These are phyloP conservation scores for Xerocomellus amylosporus DNA, from an alignment of 768 basidiomycete genomes.

Conservation along the genomic window DNA sequence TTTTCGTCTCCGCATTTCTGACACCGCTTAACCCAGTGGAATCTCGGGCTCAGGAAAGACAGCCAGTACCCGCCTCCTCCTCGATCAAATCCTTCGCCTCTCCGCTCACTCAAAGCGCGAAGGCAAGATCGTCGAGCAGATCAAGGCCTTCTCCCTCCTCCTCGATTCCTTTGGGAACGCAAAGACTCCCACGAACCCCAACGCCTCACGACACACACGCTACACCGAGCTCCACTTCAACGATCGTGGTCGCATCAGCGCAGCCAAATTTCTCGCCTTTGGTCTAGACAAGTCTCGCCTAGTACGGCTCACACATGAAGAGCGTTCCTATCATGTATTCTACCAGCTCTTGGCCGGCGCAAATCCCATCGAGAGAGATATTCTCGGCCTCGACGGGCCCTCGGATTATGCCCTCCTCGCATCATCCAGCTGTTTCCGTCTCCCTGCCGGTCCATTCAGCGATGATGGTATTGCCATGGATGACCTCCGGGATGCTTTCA, in stretches of 20 bases:
- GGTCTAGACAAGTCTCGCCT: slow-evolving; percentile 64
- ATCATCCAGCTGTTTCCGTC: slow-evolving; percentile 58
- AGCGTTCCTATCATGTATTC: slow-evolving; percentile 64
- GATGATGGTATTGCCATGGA: slow-evolving; percentile 59
- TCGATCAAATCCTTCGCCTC: slow-evolving; percentile 58
- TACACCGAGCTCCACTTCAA: slow-evolving; percentile 64
- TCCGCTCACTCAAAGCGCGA: slow-evolving; percentile 59
- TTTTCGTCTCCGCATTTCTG: slow-evolving; percentile 12
- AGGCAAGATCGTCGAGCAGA: slow-evolving; percentile 48
- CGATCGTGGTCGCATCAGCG: slow-evolving; percentile 51
- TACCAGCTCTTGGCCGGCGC: slow-evolving; percentile 65
- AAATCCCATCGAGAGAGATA: slow-evolving; percentile 51
- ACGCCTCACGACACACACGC: slow-evolving; percentile 59
- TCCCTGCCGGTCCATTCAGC: slow-evolving; percentile 62
- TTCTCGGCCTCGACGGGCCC: slow-evolving; percentile 52
- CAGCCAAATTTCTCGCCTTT: slow-evolving; percentile 57
- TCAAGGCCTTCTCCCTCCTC: slow-evolving; percentile 51
- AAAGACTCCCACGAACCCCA: slow-evolving; percentile 60
- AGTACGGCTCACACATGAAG: slow-evolving; percentile 51
- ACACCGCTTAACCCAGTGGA: slow-evolving; percentile 40
- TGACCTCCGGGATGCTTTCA: slow-evolving; percentile 54
- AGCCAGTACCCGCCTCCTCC: slow-evolving; percentile 47
- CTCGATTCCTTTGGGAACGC: slow-evolving; percentile 66
- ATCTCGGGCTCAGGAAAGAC: slow-evolving; percentile 65
- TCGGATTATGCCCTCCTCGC: slow-evolving; percentile 58